Conservation (phyloP, 129 eudicot genomes). For the Calendula officinalis region DNA sequence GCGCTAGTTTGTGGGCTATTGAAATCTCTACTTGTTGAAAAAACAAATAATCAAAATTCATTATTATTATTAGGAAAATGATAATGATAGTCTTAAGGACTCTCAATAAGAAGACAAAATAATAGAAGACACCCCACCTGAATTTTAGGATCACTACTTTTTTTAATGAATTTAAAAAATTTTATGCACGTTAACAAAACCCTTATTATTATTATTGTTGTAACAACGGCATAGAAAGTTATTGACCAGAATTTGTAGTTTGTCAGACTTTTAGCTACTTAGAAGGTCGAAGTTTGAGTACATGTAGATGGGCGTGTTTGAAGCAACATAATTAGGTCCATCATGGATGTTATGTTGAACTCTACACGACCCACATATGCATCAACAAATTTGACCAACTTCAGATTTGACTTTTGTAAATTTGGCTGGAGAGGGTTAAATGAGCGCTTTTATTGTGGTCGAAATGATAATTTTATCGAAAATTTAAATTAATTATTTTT, state of each 20-base stretch:
- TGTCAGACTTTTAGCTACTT: conserved; percentile 19
- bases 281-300: conserved; percentile 2
- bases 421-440: no score
- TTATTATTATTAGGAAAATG: not conserved
- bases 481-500: no score
- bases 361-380: not conserved
- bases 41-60: not conserved
- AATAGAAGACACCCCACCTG: no score
- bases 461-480: no score
- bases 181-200: no score
- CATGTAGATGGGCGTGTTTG: conserved; percentile 16
- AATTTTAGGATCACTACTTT: no score
- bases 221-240: not conserved
- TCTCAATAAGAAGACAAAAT: no score
- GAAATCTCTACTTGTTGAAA: not conserved
- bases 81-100: no score
- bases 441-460: no score
- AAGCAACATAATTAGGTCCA: conserved; percentile 18
- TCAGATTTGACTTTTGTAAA: not conserved
- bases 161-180: no score
- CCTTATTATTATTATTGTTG: not conserved
- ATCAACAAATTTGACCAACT: conserved; percentile 13
- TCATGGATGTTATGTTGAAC: conserved; percentile 19
- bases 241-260: conserved; percentile 15
- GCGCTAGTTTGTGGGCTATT: no score